phyloP scores from a whole-genome alignment of 495 filamentous ascomycete species.

The Podospora australis region DNA sequence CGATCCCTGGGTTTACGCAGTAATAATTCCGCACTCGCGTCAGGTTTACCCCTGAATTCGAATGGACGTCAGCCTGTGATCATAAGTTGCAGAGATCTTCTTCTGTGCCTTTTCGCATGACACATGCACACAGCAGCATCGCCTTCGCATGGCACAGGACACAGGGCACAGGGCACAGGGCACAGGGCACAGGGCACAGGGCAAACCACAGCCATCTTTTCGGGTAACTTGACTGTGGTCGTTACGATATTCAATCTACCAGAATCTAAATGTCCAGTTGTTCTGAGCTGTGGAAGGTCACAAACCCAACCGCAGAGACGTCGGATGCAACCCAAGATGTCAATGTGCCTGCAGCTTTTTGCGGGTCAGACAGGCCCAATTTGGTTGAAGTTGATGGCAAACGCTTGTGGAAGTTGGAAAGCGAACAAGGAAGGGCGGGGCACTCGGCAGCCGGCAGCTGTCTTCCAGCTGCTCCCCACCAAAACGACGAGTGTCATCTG shows the following conservation, averaged over 20 bases:
- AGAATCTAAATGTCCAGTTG: too few species aligned
- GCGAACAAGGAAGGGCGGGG: too few species aligned
- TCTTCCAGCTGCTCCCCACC: neutral
- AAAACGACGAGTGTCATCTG: neutral
- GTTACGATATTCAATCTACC: too few species aligned
- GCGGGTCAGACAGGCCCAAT: neutral
- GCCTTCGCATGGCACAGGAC: too few species aligned
- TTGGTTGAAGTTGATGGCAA: too few species aligned
- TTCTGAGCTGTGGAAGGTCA: too few species aligned
- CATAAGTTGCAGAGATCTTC: neutral
- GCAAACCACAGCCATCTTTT: too few species aligned
- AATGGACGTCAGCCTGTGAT: neutral
- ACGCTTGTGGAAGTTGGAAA: too few species aligned
- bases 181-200: too few species aligned
- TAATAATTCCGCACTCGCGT: constrained; percentile 6
- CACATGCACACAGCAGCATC: too few species aligned
- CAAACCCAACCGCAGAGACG: neutral
- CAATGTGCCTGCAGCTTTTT: neutral
- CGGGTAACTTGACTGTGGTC: too few species aligned
- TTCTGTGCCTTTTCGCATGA: neutral
- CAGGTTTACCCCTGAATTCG: constrained; percentile 11
- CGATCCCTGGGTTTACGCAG: constrained; percentile 5
- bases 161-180: too few species aligned
- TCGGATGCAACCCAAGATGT: neutral
- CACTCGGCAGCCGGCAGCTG: neutral